Evolutionary conservation across 768 basidiomycete species (phyloP).

Genomic region (Psilocybe cyanescens): DNA sequence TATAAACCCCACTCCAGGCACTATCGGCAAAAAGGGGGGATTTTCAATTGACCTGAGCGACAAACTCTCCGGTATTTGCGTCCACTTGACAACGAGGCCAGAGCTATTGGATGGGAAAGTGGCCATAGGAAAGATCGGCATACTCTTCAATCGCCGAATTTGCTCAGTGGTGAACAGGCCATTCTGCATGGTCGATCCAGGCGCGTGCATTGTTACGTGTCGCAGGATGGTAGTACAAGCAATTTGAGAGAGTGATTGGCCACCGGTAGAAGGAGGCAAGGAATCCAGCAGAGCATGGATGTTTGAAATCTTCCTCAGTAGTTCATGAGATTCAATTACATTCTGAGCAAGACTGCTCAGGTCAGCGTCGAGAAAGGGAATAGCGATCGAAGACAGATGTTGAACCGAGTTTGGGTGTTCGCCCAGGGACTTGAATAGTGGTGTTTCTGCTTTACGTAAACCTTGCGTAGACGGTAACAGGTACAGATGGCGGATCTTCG

Average conservation of each 20-base stretch:
- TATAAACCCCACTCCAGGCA: conserved; percentile 29
- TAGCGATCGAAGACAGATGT: conserved; percentile 29
- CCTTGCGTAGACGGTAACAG: conserved; percentile 39
- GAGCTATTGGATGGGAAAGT: conserved; percentile 10
- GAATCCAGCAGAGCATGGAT: conserved; percentile 36
- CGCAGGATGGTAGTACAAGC: conserved; percentile 14
- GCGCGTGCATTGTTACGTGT: conserved; percentile 13
- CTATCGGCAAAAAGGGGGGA: conserved; percentile 27
- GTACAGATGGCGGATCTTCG: conserved; percentile 21
- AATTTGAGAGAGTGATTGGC: conserved; percentile 4
- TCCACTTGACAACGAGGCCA: conserved; percentile 6
- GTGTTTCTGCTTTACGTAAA: conserved; percentile 24
- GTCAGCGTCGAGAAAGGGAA: conserved; percentile 36
- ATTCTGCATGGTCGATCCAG: background rate
- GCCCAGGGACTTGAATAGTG: conserved; percentile 31
- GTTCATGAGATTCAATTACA: conserved; percentile 19
- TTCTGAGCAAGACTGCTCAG: conserved; percentile 24
- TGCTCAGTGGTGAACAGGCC: conserved; percentile 13
- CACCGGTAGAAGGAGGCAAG: conserved; percentile 9
- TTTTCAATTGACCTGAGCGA: conserved; percentile 7
- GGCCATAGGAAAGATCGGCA: conserved; percentile 35
- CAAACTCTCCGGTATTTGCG: conserved; percentile 9
- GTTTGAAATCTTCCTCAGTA: conserved; percentile 26
- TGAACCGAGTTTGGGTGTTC: conserved; percentile 24
- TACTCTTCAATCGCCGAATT: conserved; percentile 14